Conservation (phyloP, 805 yeast species). For the Cephaloascus fragrans region DNA sequence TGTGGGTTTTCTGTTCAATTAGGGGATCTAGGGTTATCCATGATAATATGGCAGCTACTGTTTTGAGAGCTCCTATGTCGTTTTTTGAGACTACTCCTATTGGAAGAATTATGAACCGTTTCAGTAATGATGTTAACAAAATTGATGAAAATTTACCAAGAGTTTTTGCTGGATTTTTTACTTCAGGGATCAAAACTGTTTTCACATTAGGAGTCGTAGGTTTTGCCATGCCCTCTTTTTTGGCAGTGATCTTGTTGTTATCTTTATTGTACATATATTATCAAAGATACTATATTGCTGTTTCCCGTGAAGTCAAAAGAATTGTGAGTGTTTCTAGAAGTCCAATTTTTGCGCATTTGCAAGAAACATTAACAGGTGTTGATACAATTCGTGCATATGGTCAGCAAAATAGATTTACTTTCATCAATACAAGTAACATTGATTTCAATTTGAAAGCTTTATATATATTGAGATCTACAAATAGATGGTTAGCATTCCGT, state of each 20-base stretch:
- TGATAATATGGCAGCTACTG: conserved; percentile 42
- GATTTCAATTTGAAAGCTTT: conserved; percentile 38
- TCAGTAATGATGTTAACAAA: conserved; percentile 50
- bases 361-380: conserved; percentile 71
- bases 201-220: conserved; percentile 46
- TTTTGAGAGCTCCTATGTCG: conserved; percentile 51
- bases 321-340: conserved; percentile 57
- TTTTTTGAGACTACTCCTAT: conserved; percentile 64
- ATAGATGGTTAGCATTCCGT: conserved; percentile 59
- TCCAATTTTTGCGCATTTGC: conserved; percentile 76
- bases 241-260: conserved; percentile 29
- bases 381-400: conserved; percentile 70
- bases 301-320: conserved; percentile 74
- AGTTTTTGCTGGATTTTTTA: conserved; percentile 37
- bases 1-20: conserved; percentile 46
- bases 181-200: conserved; percentile 29
- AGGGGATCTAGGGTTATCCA: conserved; percentile 49
- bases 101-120: conserved; percentile 57
- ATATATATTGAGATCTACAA: conserved; percentile 41
- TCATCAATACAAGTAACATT: conserved; percentile 39
- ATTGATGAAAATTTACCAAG: conserved; percentile 51
- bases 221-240: conserved; percentile 42
- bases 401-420: conserved; percentile 55
- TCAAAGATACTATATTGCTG: conserved; percentile 57
- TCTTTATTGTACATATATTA: conserved; percentile 54